Evolutionary conservation across 495 filamentous ascomycete genomes (phyloP).

Genomic region (Penicillium malachiteum): DNA sequence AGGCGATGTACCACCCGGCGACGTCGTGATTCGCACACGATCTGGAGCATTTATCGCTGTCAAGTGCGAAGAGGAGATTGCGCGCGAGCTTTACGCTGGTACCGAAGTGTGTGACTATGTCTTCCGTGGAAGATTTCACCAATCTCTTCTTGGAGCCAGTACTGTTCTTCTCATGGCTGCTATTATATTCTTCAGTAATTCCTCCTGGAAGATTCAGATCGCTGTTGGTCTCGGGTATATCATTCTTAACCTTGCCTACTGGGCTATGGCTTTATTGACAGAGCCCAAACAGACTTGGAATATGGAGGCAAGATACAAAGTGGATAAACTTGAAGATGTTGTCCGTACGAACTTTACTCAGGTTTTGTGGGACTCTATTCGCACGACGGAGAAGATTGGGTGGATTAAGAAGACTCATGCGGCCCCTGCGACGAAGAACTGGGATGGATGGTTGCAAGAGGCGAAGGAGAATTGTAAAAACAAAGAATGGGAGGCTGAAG

Average conservation of each 20-base stretch:
- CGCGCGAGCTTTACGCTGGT: slow-evolving; percentile 62
- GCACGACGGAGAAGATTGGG: slow-evolving; percentile 45
- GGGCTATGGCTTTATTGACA: slow-evolving; percentile 32
- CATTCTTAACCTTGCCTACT: slow-evolving; percentile 59
- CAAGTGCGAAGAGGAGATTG: slow-evolving; percentile 60
- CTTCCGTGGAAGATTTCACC: slow-evolving; percentile 34
- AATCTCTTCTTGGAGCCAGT: slow-evolving; percentile 54
- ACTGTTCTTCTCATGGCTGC: slow-evolving; percentile 61
- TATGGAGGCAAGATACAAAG: slow-evolving; percentile 24
- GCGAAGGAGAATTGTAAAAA: slow-evolving; percentile 39
- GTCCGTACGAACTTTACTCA: slow-evolving; percentile 44
- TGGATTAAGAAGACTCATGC: slow-evolving; percentile 50
- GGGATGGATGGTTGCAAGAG: slow-evolving; percentile 52
- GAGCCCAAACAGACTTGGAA: slow-evolving; percentile 10
- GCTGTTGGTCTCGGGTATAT: slow-evolving; percentile 58
- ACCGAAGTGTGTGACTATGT: slow-evolving; percentile 58
- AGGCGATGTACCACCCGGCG: slow-evolving; percentile 53
- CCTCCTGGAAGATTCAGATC: slow-evolving; percentile 57
- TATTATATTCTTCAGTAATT: slow-evolving; percentile 62
- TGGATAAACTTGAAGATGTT: slow-evolving; percentile 11
- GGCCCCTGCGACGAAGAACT: slow-evolving; percentile 48
- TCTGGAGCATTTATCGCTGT: slow-evolving; percentile 62
- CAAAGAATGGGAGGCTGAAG: slow-evolving; percentile 47
- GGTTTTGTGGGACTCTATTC: slow-evolving; percentile 57
- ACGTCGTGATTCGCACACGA: slow-evolving; percentile 61